Conservation (phyloP, 768 basidiomycete genomes). For the Mycena floridula region DNA sequence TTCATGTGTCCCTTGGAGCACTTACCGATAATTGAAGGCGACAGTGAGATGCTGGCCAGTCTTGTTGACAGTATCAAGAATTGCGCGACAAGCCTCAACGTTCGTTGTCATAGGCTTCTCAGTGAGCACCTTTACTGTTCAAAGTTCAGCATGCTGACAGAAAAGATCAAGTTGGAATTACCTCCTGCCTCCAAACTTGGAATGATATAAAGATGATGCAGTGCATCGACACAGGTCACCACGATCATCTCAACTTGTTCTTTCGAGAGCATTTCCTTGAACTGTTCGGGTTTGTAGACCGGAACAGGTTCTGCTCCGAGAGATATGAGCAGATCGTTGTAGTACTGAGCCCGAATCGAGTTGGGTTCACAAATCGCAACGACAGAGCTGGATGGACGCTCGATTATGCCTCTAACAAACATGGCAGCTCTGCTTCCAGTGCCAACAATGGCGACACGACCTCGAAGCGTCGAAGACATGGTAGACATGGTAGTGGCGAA, state of each 20-base stretch:
- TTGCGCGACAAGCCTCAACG: conserved; percentile 37
- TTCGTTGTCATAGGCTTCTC: conserved; percentile 52
- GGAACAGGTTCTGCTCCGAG: conserved; percentile 31
- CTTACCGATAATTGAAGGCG: conserved; percentile 35
- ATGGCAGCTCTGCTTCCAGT: conserved; percentile 36
- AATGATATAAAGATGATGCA: conserved; percentile 42
- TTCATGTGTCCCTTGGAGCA: background rate
- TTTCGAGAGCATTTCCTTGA: conserved; percentile 37
- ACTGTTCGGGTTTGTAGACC: conserved; percentile 34
- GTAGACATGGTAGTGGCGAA: conserved; percentile 22
- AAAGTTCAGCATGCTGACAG: background rate
- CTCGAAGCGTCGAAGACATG: conserved; percentile 20
- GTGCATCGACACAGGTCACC: conserved; percentile 41
- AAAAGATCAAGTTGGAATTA: conserved; percentile 10
- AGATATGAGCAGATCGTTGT: conserved; percentile 33
- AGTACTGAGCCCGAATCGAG: conserved; percentile 35
- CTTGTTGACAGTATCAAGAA: conserved; percentile 37
- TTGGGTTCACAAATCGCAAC: conserved; percentile 46
- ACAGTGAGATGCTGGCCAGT: conserved; percentile 35
- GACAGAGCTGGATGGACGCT: conserved; percentile 30
- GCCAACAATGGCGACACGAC: conserved; percentile 36
- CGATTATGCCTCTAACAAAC: conserved; percentile 41
- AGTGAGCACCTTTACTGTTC: conserved; percentile 39
- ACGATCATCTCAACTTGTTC: conserved; percentile 42
- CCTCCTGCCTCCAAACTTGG: conserved; percentile 35